Base-by-base conservation (phyloP, 176 grass and related monocot genomes). In the Oryza brachyantha region DNA sequence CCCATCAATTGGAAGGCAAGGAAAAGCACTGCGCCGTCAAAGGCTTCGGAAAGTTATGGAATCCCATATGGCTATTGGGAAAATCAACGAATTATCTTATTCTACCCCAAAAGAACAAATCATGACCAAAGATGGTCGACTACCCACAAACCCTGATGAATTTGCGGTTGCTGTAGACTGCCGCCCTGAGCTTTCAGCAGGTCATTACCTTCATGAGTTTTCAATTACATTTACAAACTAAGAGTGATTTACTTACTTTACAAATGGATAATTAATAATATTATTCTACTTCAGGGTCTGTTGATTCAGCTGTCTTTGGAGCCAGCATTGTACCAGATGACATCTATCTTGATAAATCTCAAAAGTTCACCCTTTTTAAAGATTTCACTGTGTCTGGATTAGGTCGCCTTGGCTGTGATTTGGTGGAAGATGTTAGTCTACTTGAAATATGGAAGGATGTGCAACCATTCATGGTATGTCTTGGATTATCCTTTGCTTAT, bases 1-100 rank as follows among this genome's bases (percentile, higher is more conserved):
- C 54, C 96, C 88, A 79, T 99, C 96, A 66, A 95, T 99, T 76
- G 96, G 88, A 74, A 89, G 92, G 59, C 88, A 95, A 86, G 96
- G 92, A 76, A 99, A 95, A 92, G 88, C 96, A 85, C 77, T 99
- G 57, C 80, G 84, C 22, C 84, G 84, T 41, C 96, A 83, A 84
- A 90, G 76, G 71, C 78, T 87, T 70, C 45, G 42, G 62, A 93
- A 86, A 76, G 80, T 88, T 85, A 37, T 93, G 73, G 90, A 95
- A 84, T 91, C 86, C 31, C 72, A 78, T 13, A 74, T 73, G 54
- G 64, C 28, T 70, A 70, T 21, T 48, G 13, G 68, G 19, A 68
- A 61, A 84, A 61, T 0, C 39, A 69, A 58, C 29, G 40, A 48
- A 68, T 64, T 77, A 64, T 55, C 50, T n/a, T 88, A 17, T 75